Evolutionary conservation across 176 grass and related monocot species (phyloP), one percentile per base, ranked within the genome.

Genomic region (Themeda triandra): DNA sequence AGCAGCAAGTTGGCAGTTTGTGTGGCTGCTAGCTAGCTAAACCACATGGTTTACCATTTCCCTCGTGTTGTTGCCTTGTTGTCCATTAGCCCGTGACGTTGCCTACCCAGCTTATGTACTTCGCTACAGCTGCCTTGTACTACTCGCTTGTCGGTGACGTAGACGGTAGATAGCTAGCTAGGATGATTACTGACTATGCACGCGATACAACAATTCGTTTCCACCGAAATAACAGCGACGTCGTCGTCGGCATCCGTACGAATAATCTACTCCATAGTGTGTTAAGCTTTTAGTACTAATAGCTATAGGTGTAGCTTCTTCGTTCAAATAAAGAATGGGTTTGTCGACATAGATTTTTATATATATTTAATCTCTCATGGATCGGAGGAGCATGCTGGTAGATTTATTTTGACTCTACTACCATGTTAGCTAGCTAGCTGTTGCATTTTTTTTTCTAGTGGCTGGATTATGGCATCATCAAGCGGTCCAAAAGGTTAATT

Each of bases 31-130:
- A 84, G 63, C 65, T 24, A 65, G 32, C 78, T 63, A 76, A 77
- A 82, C 88, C 83, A 32, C 75, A 32, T 40, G 63, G 56, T 60
- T 90, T 64, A 66, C 85, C 88, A 77, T 82, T 78, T 90, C 83
- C 64, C 4, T 40, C 33, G 71, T 54, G 88, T 77, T 82, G 42
- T n/a, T 59, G 65, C 56, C 24, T 86, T 58, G 23, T 78, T 90
- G 88, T 90, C 88, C 67, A 36, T 17, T 73, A 90, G 78, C 7
- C 66, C 56, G 60, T 82, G 88, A 13, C 83, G 82, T 21, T 86
- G 35, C 35, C 58, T 44, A 44, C 32, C 27, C 41, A 30, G 74
- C 63, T 51, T 51, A 8, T 58, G 71, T 58, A 35, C 62, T 87
- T 68, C 11, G 27, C 40, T 23, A 64, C 46, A 23, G 5, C 3